Percentiles rank a stretch among this genome's conserved stretches.
phyloP scores from a whole-genome alignment of 2,329 filamentous ascomycete genomes.

The Nectriaceae sp. region DNA sequence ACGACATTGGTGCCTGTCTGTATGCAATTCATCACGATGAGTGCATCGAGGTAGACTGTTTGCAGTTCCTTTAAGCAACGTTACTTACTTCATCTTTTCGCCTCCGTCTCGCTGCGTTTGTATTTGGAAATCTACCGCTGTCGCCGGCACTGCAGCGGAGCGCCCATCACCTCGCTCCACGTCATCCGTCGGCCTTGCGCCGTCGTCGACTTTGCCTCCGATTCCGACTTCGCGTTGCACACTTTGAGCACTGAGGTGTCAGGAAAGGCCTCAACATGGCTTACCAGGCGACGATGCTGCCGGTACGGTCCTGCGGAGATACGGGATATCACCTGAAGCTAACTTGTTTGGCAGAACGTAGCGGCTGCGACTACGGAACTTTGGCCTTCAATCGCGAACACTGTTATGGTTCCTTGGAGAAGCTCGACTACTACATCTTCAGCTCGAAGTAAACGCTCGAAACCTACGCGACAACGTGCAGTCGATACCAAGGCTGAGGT shows the following conservation, averaged over 20 bases:
- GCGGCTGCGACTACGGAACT: slow-evolving; percentile 45
- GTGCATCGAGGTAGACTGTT: slow-evolving; percentile 24
- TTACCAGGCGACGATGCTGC: slow-evolving; percentile 30
- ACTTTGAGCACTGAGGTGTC: slow-evolving; percentile 12
- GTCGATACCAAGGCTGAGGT: slow-evolving; percentile 9
- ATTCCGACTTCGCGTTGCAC: slow-evolving; percentile 7
- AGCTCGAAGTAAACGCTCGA: slow-evolving; percentile 11
- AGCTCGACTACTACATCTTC: slow-evolving; percentile 13
- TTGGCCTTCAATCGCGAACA: slow-evolving; percentile 48
- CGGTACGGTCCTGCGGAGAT: slow-evolving; percentile 24
- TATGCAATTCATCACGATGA: slow-evolving; percentile 30
- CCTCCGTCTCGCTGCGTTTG: neutral
- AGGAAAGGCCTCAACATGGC: slow-evolving; percentile 22
- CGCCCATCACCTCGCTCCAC: slow-evolving; percentile 13
- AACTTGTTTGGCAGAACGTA: slow-evolving; percentile 36
- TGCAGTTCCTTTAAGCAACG: slow-evolving; percentile 15
- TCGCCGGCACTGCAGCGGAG: slow-evolving; percentile 6
- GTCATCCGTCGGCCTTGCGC: slow-evolving; percentile 22
- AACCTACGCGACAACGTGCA: slow-evolving; percentile 8
- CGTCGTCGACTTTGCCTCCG: slow-evolving; percentile 9
- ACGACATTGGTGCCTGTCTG: slow-evolving; percentile 23
- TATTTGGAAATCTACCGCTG: slow-evolving; percentile 3
- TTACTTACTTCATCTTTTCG: slow-evolving; percentile 1
- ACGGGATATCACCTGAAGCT: slow-evolving; percentile 15
- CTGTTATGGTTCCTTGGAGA: slow-evolving; percentile 38